Conservation (phyloP, 108 stramenopile species). For the Nitzschia palea region DNA sequence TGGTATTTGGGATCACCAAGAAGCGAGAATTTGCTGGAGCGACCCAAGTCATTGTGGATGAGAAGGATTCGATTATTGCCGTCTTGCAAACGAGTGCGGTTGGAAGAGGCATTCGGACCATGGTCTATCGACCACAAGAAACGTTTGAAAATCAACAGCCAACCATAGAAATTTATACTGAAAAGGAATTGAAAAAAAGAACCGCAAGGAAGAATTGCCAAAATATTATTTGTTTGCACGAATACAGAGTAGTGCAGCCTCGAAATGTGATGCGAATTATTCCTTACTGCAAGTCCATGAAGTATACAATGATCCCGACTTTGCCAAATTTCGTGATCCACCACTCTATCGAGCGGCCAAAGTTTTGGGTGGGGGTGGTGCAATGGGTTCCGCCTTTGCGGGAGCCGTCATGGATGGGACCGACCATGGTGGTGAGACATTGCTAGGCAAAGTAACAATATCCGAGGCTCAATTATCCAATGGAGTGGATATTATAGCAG, state of each 20-base stretch:
- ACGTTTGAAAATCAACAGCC: conserved; percentile 14
- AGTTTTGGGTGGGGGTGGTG: conserved; percentile 3
- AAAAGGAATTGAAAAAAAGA: conserved; percentile 6
- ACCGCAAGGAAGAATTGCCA: background rate
- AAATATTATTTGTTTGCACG: conserved; percentile 11
- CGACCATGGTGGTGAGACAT: background rate
- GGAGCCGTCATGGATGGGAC: conserved; percentile 9
- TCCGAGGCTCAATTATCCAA: background rate
- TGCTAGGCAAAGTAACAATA: conserved; percentile 2
- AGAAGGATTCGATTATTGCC: background rate
- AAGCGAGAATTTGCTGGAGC: conserved; percentile 4
- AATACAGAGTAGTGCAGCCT: conserved; percentile 9
- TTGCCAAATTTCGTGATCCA: conserved; percentile 13
- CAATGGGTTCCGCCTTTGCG: background rate
- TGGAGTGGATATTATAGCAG: conserved; percentile 11
- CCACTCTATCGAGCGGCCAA: conserved; percentile 17
- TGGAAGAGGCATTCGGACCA: background rate
- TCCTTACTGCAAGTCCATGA: conserved; percentile 8
- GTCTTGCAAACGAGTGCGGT: background rate
- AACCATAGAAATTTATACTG: conserved; percentile 2
- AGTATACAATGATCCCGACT: conserved; percentile 20
- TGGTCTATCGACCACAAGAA: background rate
- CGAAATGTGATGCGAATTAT: conserved; percentile 11
- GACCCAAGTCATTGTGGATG: conserved; percentile 8
- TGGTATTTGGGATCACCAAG: background rate